Conservation (phyloP, 495 filamentous ascomycete genomes). For the Aspergillus bridgeri region DNA sequence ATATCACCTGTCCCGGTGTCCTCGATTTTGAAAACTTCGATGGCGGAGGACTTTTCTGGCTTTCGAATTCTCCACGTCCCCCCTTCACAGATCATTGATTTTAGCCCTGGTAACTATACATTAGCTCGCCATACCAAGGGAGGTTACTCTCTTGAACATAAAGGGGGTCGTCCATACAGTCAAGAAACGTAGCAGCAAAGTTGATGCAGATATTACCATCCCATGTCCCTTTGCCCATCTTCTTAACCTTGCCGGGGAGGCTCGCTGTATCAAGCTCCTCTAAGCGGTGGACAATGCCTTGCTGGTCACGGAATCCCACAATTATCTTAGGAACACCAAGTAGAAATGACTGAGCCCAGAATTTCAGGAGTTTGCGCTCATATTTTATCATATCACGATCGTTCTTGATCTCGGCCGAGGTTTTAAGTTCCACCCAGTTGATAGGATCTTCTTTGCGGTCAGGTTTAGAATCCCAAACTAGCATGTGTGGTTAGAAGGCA, state of each 20-base stretch:
- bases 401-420: slow-evolving; percentile 63
- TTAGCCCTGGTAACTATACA: slow-evolving; percentile 51
- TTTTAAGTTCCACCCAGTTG: slow-evolving; percentile 96
- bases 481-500: slow-evolving; percentile 3
- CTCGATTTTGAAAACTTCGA: slow-evolving; percentile 71
- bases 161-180: slow-evolving; percentile 51
- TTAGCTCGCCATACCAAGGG: too few relatives aligned
- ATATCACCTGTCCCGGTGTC: slow-evolving; percentile 73
- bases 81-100: slow-evolving; percentile 59
- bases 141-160: not conserved
- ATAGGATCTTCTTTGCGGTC: slow-evolving; percentile 59
- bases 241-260: slow-evolving; percentile 71
- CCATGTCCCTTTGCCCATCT: slow-evolving; percentile 64
- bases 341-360: slow-evolving; percentile 95
- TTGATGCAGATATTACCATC: slow-evolving; percentile 90
- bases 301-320: slow-evolving; percentile 75
- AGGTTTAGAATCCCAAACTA: slow-evolving; percentile 83
- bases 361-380: slow-evolving; percentile 87
- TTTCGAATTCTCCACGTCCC: slow-evolving; percentile 83
- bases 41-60: slow-evolving; percentile 46
- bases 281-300: slow-evolving; percentile 66
- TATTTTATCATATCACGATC: slow-evolving; percentile 67
- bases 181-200: slow-evolving; percentile 72
- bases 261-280: slow-evolving; percentile 73
- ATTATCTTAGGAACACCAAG: slow-evolving; percentile 89